Conservation (phyloP, 768 basidiomycete genomes). For the Tulasnella sp. region DNA sequence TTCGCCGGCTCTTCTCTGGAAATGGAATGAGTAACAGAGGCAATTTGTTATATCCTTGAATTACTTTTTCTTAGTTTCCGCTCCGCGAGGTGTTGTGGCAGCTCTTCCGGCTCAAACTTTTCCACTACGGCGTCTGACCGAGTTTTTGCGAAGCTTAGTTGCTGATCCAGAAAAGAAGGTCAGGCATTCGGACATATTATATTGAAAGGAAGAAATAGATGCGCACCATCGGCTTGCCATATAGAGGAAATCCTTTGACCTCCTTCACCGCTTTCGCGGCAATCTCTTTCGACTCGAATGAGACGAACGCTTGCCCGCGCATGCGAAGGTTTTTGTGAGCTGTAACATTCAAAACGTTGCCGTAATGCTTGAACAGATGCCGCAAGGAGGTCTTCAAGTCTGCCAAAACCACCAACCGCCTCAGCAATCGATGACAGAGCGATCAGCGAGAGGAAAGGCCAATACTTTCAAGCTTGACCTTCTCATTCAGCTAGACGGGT, state of each 20-base stretch:
- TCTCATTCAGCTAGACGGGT: slow-evolving; percentile 69
- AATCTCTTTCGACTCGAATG: slow-evolving; percentile 78
- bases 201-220: background rate
- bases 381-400: slow-evolving; percentile 87
- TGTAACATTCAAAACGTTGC: slow-evolving; percentile 91
- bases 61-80: slow-evolving; percentile 85
- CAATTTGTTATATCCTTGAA: slow-evolving; percentile 38
- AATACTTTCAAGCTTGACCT: slow-evolving; percentile 64
- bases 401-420: slow-evolving; percentile 42
- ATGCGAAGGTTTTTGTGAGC: slow-evolving; percentile 94
- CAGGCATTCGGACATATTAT: background rate
- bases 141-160: slow-evolving; percentile 91
- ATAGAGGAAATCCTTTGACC: slow-evolving; percentile 90
- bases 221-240: slow-evolving; percentile 93
- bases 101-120: slow-evolving; percentile 63
- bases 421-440: slow-evolving; percentile 54
- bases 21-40: background rate
- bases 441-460: slow-evolving; percentile 33
- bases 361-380: slow-evolving; percentile 91
- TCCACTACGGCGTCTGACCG: slow-evolving; percentile 90
- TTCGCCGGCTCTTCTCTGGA: slow-evolving; percentile 76
- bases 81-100: slow-evolving; percentile 73
- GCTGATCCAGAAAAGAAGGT: slow-evolving; percentile 52
- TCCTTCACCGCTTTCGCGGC: slow-evolving; percentile 91
- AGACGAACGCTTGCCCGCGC: slow-evolving; percentile 98